Base-by-base conservation (phyloP, 768 basidiomycete species). In the Ramaria sp. region DNA sequence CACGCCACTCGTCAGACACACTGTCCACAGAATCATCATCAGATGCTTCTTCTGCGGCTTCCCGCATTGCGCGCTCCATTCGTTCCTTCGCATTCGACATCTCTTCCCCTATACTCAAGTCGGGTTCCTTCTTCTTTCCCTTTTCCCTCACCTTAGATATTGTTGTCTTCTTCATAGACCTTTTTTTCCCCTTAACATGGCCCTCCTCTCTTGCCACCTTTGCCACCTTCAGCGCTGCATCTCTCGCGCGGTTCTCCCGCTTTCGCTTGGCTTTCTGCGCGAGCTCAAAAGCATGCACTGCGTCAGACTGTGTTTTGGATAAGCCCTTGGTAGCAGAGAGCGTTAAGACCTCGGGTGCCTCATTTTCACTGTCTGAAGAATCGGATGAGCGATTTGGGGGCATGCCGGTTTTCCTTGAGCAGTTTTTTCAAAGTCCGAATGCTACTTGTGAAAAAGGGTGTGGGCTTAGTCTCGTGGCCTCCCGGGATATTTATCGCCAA, bases 321-420 rank as follows among this genome's bases (percentile, higher is more conserved):
- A 68, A 61, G 22, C 72, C 71, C 63, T 76, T 82, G 24, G 79
- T 76, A 4, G 71, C 63, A 0, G 69, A 69, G n/a, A 77, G 75
- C 0, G 78, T 69, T 17, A 83, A 63, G 0, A 76, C 63, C 60
- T 82, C 80, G 1, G 82, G 82, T 1, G 73, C 72, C 33, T 46
- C 24, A 24, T 57, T 46, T 39, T 52, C 51, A 19, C 33, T 52
- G 51, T 52, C 51, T 7, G 51, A 52, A 27, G 27, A 27, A 27
- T 27, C 2, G 27, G 27, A 27, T 27, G 27, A 27, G 27, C 27
- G 27, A 27, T 27, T 27, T 27, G 27, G 5, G 27, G 27, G 27
- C 27, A 27, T 27, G 27, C 27, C 27, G 27, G n/a, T n/a, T n/a
- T 27, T 5, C 27, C 27, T 27, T 27, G 27, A 27, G 27, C 27